Conservation (phyloP, 2,329 filamentous ascomycete species). For the Aspergillus oerlinghausenensis region DNA sequence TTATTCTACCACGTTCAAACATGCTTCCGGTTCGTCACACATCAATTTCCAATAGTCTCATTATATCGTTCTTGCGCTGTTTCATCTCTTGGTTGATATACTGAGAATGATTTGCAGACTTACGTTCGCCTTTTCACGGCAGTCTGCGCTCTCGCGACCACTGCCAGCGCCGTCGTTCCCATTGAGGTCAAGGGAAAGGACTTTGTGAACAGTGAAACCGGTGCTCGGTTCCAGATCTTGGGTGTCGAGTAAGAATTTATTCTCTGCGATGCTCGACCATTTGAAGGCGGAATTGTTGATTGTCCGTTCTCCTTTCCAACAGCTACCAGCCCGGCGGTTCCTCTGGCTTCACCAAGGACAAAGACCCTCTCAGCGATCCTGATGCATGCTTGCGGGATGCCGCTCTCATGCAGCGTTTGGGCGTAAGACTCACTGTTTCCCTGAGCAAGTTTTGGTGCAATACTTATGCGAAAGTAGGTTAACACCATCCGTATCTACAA, state of each 20-base stretch:
- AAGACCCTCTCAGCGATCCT: constrained; percentile 56
- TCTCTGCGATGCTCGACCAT: neutral
- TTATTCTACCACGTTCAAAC: neutral
- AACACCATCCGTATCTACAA: constrained; percentile 66
- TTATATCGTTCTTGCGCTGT: neutral
- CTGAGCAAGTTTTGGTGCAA: neutral
- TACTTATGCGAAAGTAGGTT: constrained; percentile 29
- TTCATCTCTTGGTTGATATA: neutral
- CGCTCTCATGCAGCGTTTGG: constrained; percentile 58
- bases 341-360: constrained; percentile 50
- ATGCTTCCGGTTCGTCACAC: neutral
- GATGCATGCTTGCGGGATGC: constrained; percentile 59
- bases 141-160: constrained; percentile 39
- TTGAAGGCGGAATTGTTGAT: constrained; percentile 15
- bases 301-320: constrained; percentile 6
- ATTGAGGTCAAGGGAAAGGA: constrained; percentile 56
- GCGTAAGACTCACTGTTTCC: constrained; percentile 36
- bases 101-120: constrained; percentile 15
- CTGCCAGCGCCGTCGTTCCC: constrained; percentile 51
- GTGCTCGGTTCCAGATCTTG: constrained; percentile 57
- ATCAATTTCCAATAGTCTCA: neutral
- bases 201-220: constrained; percentile 56
- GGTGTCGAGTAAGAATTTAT: constrained; percentile 52
- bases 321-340: constrained; percentile 61
- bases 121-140: constrained; percentile 35